Conservation (phyloP, 495 filamentous ascomycete genomes). For the Tricharina praecox region DNA sequence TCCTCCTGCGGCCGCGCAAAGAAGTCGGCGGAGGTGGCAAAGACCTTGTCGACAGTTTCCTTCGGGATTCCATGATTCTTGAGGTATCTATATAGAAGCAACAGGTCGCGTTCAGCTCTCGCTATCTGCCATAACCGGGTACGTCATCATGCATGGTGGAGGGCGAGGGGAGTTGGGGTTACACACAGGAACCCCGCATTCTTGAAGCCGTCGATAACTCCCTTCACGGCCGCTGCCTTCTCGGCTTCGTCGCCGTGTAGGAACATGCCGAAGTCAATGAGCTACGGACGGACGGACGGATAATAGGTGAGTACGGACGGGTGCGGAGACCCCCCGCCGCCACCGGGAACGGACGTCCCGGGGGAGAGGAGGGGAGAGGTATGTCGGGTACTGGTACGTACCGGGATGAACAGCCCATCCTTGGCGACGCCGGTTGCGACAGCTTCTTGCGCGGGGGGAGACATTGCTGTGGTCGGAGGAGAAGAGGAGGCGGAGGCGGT, state of each 20-base stretch:
- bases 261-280: conserved; percentile 74
- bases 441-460: conserved; percentile 6
- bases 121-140: no score
- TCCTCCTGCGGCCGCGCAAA: conserved; percentile 51
- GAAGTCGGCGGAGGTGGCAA: conserved; percentile 56
- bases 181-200: conserved; percentile 58
- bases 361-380: not conserved
- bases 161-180: not conserved
- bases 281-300: no score
- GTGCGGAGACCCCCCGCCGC: no score
- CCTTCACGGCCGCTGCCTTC: conserved; percentile 47
- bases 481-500: no score
- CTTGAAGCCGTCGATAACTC: conserved; percentile 65
- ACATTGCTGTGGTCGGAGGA: no score
- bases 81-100: conserved; percentile 43
- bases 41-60: conserved; percentile 42
- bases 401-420: conserved; percentile 54
- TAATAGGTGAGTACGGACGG: no score
- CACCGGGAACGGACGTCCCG: conserved; percentile 1
- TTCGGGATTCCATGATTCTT: conserved; percentile 56
- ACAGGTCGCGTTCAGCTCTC: no score
- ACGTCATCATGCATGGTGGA: not conserved
- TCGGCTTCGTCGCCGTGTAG: conserved; percentile 44
- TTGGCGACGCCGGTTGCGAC: conserved; percentile 41
- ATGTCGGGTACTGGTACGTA: no score